Conservation (phyloP, 208 protist genomes). For the Leishmania arabica region DNA sequence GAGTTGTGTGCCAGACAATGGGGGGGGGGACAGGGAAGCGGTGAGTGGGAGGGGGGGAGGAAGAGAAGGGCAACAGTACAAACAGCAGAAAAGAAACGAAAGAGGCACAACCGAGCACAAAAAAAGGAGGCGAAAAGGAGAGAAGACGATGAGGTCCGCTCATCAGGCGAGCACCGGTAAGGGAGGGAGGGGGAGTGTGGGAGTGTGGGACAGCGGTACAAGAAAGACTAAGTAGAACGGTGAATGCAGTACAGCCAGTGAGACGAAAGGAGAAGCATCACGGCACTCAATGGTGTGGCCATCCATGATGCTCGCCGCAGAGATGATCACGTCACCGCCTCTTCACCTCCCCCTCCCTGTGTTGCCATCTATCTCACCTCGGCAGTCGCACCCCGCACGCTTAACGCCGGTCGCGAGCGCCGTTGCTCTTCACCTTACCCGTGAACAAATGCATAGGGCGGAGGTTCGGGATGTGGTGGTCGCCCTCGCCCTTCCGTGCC, state of each 20-base stretch:
- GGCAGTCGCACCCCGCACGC: neutral
- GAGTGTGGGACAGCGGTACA: neutral
- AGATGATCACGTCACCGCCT: neutral
- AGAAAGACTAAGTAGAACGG: neutral
- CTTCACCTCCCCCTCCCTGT: neutral
- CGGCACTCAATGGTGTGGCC: neutral
- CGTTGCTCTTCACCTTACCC: conserved; percentile 97
- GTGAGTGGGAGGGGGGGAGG: neutral
- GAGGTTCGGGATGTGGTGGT: conserved; percentile 92
- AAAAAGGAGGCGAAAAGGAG: neutral
- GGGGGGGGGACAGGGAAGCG: neutral
- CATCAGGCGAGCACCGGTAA: neutral
- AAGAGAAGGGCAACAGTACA: neutral
- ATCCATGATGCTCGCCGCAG: neutral
- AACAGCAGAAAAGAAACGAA: neutral
- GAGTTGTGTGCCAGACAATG: neutral
- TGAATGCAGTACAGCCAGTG: neutral
- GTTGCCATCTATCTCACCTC: neutral
- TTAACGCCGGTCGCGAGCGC: conserved; percentile 85
- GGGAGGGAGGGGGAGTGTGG: no score
- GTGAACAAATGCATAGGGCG: conserved; percentile 98
- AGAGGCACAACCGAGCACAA: neutral
- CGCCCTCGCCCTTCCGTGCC: conserved; percentile 94
- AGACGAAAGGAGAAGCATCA: neutral
- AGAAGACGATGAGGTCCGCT: neutral